Percentiles rank a stretch among this genome's conserved stretches.
Conservation (phyloP, 768 basidiomycete species). For the Russula lepida region DNA sequence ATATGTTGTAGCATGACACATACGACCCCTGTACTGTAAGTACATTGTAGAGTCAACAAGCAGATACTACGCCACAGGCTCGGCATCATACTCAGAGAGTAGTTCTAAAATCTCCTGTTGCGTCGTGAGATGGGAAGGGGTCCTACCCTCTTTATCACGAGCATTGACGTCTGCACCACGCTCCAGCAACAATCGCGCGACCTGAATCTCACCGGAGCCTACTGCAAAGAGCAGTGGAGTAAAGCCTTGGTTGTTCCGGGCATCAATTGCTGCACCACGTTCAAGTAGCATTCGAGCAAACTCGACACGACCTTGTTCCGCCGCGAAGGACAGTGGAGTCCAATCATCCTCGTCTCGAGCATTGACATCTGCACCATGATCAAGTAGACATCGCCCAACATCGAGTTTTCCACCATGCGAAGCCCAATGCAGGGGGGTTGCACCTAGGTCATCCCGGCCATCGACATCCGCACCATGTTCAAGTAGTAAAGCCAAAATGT, state of each 20-base stretch:
- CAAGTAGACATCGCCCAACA: neutral
- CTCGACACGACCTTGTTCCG: fast-evolving
- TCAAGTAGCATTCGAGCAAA: neutral
- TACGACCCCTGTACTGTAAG: neutral
- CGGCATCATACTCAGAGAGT: neutral
- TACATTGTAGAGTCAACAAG: neutral
- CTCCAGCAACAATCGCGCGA: neutral
- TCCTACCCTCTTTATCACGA: neutral
- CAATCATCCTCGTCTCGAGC: neutral
- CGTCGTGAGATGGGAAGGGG: neutral
- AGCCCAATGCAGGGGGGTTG: neutral
- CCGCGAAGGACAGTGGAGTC: neutral
- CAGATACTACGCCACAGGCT: neutral
- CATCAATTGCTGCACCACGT: too few species aligned
- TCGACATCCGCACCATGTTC: neutral
- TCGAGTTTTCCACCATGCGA: neutral
- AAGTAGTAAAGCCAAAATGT: neutral
- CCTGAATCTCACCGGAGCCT: neutral
- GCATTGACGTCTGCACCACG: neutral
- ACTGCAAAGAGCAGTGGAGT: neutral
- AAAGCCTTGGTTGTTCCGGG: neutral
- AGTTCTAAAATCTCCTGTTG: neutral
- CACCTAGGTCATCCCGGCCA: neutral
- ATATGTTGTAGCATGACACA: too few species aligned
- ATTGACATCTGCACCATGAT: neutral